phyloP scores from a whole-genome alignment of 202 grass and related monocot genomes.

The Sporobolus alterniflorus region DNA sequence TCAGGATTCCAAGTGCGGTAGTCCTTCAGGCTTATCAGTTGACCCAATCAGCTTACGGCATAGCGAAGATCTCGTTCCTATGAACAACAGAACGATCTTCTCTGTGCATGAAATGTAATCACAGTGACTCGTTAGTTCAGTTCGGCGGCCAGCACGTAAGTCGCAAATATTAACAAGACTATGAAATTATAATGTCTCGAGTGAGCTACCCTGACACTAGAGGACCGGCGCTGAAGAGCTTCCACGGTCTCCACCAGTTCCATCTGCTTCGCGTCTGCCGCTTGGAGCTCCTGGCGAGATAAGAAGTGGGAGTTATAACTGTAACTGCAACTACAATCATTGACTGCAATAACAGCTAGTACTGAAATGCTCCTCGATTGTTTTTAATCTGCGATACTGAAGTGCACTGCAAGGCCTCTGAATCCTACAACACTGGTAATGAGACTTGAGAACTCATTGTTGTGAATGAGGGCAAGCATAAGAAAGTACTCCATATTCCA shows the following conservation, averaged over 20 bases:
- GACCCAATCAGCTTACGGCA: background rate
- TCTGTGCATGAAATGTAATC: conserved; percentile 41
- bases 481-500: background rate
- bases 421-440: background rate
- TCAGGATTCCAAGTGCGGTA: background rate
- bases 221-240: conserved; percentile 31
- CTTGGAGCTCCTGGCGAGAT: conserved; percentile 58
- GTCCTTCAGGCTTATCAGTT: background rate
- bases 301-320: background rate
- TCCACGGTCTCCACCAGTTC: conserved; percentile 64
- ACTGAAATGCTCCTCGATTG: background rate
- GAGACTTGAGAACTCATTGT: background rate
- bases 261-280: conserved; percentile 51
- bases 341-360: background rate
- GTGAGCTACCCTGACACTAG: conserved; percentile 53
- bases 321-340: background rate
- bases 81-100: conserved; percentile 57
- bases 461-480: background rate
- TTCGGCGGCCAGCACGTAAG: background rate
- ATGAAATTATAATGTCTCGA: background rate
- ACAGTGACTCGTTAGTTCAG: background rate
- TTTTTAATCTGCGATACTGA: too few relatives aligned
- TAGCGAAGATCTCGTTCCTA: background rate
- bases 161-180: background rate
- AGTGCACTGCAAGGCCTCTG: background rate